A percentile compares a stretch with the other conserved stretches of the same genome.
These are phyloP conservation scores for Eucalyptus globulus DNA, from an alignment of 345 rosid species.

Conservation along the genomic window DNA sequence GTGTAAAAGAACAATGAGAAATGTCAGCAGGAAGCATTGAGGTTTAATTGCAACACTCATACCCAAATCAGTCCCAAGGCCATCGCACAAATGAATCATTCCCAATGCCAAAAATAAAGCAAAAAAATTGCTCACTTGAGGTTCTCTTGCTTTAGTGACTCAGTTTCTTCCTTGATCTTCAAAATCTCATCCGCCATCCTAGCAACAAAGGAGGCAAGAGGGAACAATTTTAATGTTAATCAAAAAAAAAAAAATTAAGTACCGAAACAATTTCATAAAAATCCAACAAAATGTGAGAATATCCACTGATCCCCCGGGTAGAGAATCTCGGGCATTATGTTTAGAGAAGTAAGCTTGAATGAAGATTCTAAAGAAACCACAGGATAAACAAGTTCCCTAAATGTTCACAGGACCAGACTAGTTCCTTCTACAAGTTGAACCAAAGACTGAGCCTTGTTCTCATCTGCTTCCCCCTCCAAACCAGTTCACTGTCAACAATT, in stretches of 20 bases:
- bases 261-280: neutral
- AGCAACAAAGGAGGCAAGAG: neutral
- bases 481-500: neutral
- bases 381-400: neutral
- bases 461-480: neutral
- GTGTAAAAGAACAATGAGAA: neutral
- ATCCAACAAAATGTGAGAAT: neutral
- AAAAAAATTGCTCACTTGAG: slow-evolving; percentile 17
- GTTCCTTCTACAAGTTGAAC: neutral
- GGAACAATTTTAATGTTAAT: neutral
- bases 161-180: slow-evolving; percentile 47
- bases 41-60: neutral
- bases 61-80: neutral
- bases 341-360: neutral
- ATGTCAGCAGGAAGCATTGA: neutral
- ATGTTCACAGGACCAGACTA: neutral
- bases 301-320: neutral
- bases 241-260: neutral
- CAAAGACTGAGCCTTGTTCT: neutral
- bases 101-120: neutral
- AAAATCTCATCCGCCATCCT: slow-evolving; percentile 65
- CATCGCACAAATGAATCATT: neutral
- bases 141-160: slow-evolving; percentile 43
- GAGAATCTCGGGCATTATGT: neutral
- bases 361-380: neutral